phyloP scores from a whole-genome alignment of 2,329 filamentous ascomycete species.

The Chlorencoelia australis region DNA sequence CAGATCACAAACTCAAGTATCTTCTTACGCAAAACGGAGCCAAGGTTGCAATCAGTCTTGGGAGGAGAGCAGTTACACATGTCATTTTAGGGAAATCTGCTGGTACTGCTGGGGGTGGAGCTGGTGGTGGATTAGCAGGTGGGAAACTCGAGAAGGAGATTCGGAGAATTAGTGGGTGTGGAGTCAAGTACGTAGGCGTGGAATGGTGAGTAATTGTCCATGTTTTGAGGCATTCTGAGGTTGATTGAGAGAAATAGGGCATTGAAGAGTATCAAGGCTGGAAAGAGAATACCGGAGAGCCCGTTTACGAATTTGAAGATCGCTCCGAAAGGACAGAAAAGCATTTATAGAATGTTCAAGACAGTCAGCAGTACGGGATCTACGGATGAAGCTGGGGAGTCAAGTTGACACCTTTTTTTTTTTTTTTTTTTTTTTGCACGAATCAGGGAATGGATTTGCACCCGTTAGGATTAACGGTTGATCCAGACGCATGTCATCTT shows the following conservation, averaged over 20 bases:
- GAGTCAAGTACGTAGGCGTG: slow-evolving; percentile 68
- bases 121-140: slow-evolving; percentile 65
- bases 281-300: slow-evolving; percentile 64
- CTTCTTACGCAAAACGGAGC: slow-evolving; percentile 68
- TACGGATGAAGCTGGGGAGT: slow-evolving; percentile 2
- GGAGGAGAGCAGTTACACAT: slow-evolving; percentile 69
- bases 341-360: slow-evolving; percentile 47
- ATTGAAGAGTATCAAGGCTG: slow-evolving; percentile 70
- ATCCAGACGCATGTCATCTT: slow-evolving; percentile 5
- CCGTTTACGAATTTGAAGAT: slow-evolving; percentile 57
- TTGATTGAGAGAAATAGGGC: slow-evolving; percentile 42
- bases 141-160: slow-evolving; percentile 79
- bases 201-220: slow-evolving; percentile 74
- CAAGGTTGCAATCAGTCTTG: slow-evolving; percentile 57
- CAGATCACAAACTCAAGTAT: slow-evolving; percentile 77
- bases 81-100: slow-evolving; percentile 64
- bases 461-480: too few species aligned
- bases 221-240: too few species aligned
- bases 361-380: slow-evolving; percentile 9
- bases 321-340: slow-evolving; percentile 51
- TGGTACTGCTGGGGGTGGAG: slow-evolving; percentile 35
- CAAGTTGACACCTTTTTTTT: neutral
- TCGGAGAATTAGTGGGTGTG: slow-evolving; percentile 51
- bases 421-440: neutral
- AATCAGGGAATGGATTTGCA: slow-evolving; percentile 1